Conservation (phyloP, 2,329 filamentous ascomycete genomes). For the Aureobasidium melanogenum region DNA sequence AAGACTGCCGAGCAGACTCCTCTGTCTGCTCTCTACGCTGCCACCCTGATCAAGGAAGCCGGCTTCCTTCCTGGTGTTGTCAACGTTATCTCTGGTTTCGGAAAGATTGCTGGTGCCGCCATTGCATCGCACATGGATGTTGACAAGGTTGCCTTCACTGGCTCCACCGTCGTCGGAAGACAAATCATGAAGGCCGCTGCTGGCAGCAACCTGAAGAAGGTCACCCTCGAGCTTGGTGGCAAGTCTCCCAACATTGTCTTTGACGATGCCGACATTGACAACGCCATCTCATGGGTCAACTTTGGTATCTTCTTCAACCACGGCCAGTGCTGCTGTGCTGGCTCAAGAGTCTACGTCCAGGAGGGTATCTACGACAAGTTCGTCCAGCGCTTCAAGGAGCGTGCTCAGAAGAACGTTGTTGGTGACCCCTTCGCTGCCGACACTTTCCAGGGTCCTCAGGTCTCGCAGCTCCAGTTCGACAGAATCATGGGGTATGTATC, state of each 20-base stretch:
- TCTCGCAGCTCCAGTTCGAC: constrained; percentile 78
- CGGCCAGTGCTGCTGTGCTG: constrained; percentile 61
- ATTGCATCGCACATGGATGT: constrained; percentile 69
- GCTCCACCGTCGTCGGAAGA: constrained; percentile 64
- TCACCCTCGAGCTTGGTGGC: constrained; percentile 70
- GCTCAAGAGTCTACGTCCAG: constrained; percentile 78
- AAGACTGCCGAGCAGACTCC: constrained; percentile 73
- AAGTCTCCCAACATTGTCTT: constrained; percentile 78
- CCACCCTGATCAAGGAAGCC: constrained; percentile 60
- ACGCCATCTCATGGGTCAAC: constrained; percentile 71
- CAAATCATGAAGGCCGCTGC: constrained; percentile 74
- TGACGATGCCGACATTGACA: constrained; percentile 66
- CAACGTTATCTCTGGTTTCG: constrained; percentile 70
- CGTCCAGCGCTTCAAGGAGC: constrained; percentile 68
- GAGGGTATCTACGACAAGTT: constrained; percentile 85
- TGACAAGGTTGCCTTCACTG: constrained; percentile 78
- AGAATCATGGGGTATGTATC: constrained; percentile 66
- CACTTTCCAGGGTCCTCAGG: constrained; percentile 84
- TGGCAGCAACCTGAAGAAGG: constrained; percentile 71
- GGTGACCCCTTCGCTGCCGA: constrained; percentile 71
- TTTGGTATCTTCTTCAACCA: constrained; percentile 52
- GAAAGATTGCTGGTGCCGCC: constrained; percentile 68
- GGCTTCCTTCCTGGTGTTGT: constrained; percentile 71
- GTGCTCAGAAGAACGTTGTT: constrained; percentile 64
- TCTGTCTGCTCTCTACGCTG: constrained; percentile 58